Conservation (phyloP, 306 rosid species). For the Cucurbita pepo region DNA sequence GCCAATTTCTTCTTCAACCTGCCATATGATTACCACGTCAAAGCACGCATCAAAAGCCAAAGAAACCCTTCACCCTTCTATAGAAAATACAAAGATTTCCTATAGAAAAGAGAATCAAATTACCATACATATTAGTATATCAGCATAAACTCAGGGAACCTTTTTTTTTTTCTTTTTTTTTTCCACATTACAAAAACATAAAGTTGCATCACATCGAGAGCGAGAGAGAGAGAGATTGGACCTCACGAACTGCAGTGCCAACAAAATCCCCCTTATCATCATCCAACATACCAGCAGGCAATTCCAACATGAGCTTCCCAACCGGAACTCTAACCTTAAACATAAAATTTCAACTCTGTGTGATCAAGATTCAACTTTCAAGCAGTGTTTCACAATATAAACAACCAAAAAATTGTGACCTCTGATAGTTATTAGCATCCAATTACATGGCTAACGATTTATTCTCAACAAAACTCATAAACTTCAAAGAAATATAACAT, state of each 20-base stretch:
- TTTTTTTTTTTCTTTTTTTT: neutral
- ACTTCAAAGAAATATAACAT: neutral
- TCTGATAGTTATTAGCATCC: neutral
- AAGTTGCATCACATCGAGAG: neutral
- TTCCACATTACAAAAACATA: neutral
- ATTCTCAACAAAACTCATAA: neutral
- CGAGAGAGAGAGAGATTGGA: slow-evolving; percentile 12
- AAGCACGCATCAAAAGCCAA: neutral
- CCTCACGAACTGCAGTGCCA: slow-evolving; percentile 95
- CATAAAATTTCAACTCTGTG: slow-evolving; percentile 7
- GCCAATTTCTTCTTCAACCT: slow-evolving; percentile 93
- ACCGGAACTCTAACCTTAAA: slow-evolving; percentile 73
- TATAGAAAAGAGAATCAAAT: neutral
- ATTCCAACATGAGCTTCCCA: slow-evolving; percentile 66
- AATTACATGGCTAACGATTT: neutral
- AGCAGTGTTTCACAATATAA: neutral
- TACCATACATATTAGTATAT: neutral
- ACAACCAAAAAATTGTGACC: neutral
- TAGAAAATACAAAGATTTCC: neutral
- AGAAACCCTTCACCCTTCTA: neutral
- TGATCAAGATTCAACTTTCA: neutral
- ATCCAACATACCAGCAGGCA: slow-evolving; percentile 96
- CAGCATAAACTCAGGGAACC: neutral
- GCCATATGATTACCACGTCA: neutral
- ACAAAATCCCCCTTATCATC: slow-evolving; percentile 68